A percentile compares a stretch with the other conserved stretches of the same genome.
Conservation (phyloP, 331 rosid genomes). For the Arachis monticola region DNA sequence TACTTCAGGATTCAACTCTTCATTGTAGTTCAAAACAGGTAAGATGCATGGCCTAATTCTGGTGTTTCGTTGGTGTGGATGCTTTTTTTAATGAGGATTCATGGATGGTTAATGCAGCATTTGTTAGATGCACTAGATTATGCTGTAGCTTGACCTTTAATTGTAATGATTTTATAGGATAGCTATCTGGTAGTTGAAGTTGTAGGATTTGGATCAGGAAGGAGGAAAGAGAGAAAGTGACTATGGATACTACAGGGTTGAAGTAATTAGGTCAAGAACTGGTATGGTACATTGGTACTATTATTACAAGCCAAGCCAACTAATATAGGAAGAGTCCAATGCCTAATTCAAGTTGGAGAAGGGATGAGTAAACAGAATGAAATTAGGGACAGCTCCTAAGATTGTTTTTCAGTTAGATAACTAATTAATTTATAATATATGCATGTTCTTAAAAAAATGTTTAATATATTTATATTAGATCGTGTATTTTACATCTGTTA, state of each 20-base stretch:
- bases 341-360: not conserved
- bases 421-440: slow-evolving; percentile 1
- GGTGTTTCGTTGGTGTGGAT: slow-evolving; percentile 3
- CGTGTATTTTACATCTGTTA: slow-evolving; percentile 26
- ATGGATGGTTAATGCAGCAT: slow-evolving; percentile 23
- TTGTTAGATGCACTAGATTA: slow-evolving; percentile 19
- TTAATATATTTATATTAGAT: not conserved
- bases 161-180: slow-evolving; percentile 17
- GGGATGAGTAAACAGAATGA: slow-evolving; percentile 9
- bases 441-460: slow-evolving; percentile 7
- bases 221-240: slow-evolving; percentile 3
- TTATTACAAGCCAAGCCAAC: slow-evolving; percentile 5
- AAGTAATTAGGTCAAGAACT: slow-evolving; percentile 9
- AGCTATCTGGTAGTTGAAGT: slow-evolving; percentile 8
- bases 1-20: slow-evolving; percentile 54
- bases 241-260: slow-evolving; percentile 3
- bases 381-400: slow-evolving; percentile 9
- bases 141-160: slow-evolving; percentile 11
- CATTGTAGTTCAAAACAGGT: slow-evolving; percentile 78
- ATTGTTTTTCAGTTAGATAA: not conserved
- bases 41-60: slow-evolving; percentile 22
- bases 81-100: slow-evolving; percentile 26
- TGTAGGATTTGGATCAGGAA: slow-evolving; percentile 11
- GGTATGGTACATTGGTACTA: not conserved
- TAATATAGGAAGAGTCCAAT: not conserved